These are phyloP conservation scores for Lasiosphaeris hirsuta DNA, from an alignment of 495 filamentous ascomycete genomes.

Conservation along the genomic window DNA sequence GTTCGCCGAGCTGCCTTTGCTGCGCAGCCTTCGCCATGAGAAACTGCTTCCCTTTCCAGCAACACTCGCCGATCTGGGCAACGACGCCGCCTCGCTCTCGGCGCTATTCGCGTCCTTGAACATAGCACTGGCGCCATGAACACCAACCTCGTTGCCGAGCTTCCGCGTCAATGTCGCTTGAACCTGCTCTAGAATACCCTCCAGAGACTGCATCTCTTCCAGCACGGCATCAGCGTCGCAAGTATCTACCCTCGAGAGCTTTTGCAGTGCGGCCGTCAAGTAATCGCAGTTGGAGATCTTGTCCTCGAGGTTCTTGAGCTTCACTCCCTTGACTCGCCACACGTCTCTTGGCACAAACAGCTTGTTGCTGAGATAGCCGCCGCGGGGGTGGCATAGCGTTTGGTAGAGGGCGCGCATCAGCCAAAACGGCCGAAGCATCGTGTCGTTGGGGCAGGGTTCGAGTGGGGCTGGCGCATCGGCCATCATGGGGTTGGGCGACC, in stretches of 20 bases:
- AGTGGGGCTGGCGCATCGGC: conserved; percentile 64
- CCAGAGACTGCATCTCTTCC: conserved; percentile 94
- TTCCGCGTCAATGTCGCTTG: conserved; percentile 75
- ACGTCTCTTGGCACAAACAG: conserved; percentile 90
- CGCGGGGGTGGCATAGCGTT: conserved; percentile 84
- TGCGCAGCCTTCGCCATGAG: conserved; percentile 84
- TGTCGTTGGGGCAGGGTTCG: conserved; percentile 87
- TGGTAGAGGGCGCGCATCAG: conserved; percentile 91
- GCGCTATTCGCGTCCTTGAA: conserved; percentile 59
- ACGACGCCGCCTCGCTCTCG: conserved; percentile 28
- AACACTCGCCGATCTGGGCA: conserved; percentile 54
- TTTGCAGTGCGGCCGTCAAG: conserved; percentile 83
- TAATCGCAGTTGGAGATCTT: conserved; percentile 93
- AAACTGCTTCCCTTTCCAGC: conserved; percentile 66
- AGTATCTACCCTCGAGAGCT: conserved; percentile 77
- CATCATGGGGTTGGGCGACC: conserved; percentile 57
- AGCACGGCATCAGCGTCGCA: conserved; percentile 86
- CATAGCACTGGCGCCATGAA: conserved; percentile 62
- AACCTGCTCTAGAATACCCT: conserved; percentile 80
- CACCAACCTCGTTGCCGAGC: conserved; percentile 85
- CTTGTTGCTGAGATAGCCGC: conserved; percentile 85
- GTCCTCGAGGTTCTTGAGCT: conserved; percentile 84
- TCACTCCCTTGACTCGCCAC: conserved; percentile 91
- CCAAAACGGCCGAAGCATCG: conserved; percentile 90
- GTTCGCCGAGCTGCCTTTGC: conserved; percentile 71